Evolutionary conservation across 1,139 yeast species (phyloP).

Genomic region (Yamadazyma friedrichii): DNA sequence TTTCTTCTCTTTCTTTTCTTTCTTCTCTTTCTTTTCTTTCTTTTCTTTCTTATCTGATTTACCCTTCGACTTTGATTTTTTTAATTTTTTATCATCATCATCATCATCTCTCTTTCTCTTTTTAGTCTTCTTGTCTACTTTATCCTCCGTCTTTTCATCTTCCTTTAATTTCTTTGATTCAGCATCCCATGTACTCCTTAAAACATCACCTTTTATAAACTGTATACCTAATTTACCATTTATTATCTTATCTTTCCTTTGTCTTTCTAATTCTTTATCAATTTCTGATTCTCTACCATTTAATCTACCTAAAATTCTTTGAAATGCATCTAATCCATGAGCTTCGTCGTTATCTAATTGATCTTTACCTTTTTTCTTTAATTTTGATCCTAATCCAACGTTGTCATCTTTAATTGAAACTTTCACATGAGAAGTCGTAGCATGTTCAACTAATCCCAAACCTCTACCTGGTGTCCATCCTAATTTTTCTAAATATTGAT

Average conservation of each 20-base stretch:
- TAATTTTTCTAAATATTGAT: slow-evolving; percentile 70
- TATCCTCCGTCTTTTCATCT: slow-evolving; percentile 18
- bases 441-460: slow-evolving; percentile 67
- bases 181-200: slow-evolving; percentile 84
- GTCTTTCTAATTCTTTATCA: slow-evolving; percentile 58
- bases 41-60: slow-evolving; percentile 20
- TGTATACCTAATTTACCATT: slow-evolving; percentile 85
- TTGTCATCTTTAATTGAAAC: slow-evolving; percentile 80
- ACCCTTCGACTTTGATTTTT: slow-evolving; percentile 18
- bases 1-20: slow-evolving; percentile 23
- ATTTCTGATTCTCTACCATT: slow-evolving; percentile 72
- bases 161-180: slow-evolving; percentile 43
- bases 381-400: slow-evolving; percentile 81
- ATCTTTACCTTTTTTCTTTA: slow-evolving; percentile 51
- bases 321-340: slow-evolving; percentile 91
- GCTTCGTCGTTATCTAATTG: slow-evolving; percentile 78
- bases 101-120: slow-evolving; percentile 24
- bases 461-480: slow-evolving; percentile 97
- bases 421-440: slow-evolving; percentile 75
- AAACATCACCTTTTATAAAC: slow-evolving; percentile 80
- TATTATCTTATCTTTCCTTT: slow-evolving; percentile 63
- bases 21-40: slow-evolving; percentile 19
- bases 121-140: slow-evolving; percentile 19
- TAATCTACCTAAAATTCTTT: slow-evolving; percentile 80
- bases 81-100: slow-evolving; percentile 20